Evolutionary conservation across 2,329 filamentous ascomycete genomes (phyloP).

Genomic region (Colletotrichum scovillei): DNA sequence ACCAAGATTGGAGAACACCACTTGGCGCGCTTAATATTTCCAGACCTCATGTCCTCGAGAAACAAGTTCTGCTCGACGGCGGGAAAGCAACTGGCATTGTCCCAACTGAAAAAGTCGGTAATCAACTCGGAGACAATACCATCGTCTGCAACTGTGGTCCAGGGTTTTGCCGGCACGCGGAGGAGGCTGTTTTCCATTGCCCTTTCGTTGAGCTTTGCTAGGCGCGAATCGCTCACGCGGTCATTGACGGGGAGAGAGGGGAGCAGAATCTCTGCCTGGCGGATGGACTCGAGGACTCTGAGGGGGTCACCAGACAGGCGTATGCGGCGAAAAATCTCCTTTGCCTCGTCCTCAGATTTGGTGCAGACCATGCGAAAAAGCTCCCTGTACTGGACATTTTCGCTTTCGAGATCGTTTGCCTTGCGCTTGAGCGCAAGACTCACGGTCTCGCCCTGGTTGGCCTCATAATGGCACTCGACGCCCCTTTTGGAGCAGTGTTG

Average conservation of each 20-base stretch:
- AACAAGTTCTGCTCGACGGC: conserved; percentile 43
- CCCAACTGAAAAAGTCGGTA: conserved; percentile 45
- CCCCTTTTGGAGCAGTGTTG: conserved; percentile 29
- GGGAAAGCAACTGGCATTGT: conserved; percentile 40
- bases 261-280: conserved; percentile 38
- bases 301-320: conserved; percentile 30
- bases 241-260: conserved; percentile 19
- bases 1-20: conserved; percentile 47
- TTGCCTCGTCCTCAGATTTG: conserved; percentile 37
- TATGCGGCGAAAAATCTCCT: conserved; percentile 38
- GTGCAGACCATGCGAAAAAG: conserved; percentile 36
- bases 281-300: conserved; percentile 34
- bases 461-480: conserved; percentile 32
- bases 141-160: conserved; percentile 44
- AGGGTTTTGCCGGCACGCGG: conserved; percentile 43
- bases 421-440: conserved; percentile 38
- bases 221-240: conserved; percentile 13
- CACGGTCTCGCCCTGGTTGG: conserved; percentile 33
- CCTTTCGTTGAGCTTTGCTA: conserved; percentile 34
- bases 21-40: conserved; percentile 35
- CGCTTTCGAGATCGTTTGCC: conserved; percentile 30
- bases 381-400: conserved; percentile 36
- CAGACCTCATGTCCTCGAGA: conserved; percentile 41
- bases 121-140: conserved; percentile 46
- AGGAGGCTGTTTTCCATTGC: conserved; percentile 37